Base-by-base conservation (phyloP, 176 grass and related monocot species). In the Triticum monococcum region DNA sequence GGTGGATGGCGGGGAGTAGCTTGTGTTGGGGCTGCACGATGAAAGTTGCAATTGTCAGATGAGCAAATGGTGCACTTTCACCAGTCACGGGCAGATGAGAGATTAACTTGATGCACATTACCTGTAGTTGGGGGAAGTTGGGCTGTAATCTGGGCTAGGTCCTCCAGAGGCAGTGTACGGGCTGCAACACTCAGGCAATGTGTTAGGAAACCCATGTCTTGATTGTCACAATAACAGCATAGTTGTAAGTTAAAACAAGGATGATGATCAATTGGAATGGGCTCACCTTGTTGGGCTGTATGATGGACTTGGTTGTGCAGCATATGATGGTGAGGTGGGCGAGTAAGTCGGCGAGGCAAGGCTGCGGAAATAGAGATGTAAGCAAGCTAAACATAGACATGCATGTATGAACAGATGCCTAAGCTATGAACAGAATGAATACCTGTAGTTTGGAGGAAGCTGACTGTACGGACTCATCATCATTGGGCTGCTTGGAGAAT, bases 51-150 rank as follows among this genome's bases (percentile, higher is more conserved):
- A 63, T 67, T 66, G 72, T 85, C 12, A 90, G 22, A 56, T 60
- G 64, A 10, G 67, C 3, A 18, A 66, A 62, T 40, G 3, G 45
- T 32, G 43, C 3, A 43, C 23, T 77, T 65, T 5, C 18, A 83
- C 22, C 18, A 59, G 54, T 18, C 9, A 36, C 1, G 56, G 18
- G 20, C 43, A 81, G 3, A 52, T 40, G 7, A 78, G 7, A 78
- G 23, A 70, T 46, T 22, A 16, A 78, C 54, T 9, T 57, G 9
- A 50, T 7, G 37, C 13, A 43, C 87, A 59, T 22, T 68, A 94
- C 93, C 93, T 98, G 90, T 92, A 98, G 50, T 96, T 89, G 36
- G 96, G 93, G 48, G 96, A 98, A 22, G 89, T 98, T 78, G 90
- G 96, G 66, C 92, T 98, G 74, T 98, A 98, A 70, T 96, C 93